Conservation (phyloP, 2,329 filamentous ascomycete species). For the Bertia moriformis region DNA sequence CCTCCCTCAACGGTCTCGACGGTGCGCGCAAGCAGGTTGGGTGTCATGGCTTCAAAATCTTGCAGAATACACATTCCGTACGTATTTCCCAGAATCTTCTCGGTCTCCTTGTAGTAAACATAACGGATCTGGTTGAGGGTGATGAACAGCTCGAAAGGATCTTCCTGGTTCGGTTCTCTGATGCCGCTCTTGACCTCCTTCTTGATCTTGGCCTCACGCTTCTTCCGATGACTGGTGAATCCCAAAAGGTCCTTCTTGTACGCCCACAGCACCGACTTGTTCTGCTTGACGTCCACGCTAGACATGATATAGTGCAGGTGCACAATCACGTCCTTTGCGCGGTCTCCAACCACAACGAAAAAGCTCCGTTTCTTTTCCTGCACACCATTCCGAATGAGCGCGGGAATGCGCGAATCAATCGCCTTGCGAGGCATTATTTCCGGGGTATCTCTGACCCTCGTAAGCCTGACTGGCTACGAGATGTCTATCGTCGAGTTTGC, state of each 20-base stretch:
- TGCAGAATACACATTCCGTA: constrained; percentile 98
- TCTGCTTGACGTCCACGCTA: constrained; percentile 76
- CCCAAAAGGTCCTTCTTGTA: constrained; percentile 96
- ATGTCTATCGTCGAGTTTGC: background rate
- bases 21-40: constrained; percentile 86
- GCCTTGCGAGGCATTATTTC: background rate
- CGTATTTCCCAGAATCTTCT: constrained; percentile 95
- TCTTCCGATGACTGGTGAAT: constrained; percentile 90
- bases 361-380: constrained; percentile 97
- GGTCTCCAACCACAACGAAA: constrained; percentile 90
- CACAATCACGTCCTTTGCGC: constrained; percentile 90
- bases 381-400: constrained; percentile 79
- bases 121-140: constrained; percentile 95
- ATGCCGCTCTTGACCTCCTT: constrained; percentile 93
- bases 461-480: background rate
- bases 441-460: no score
- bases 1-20: constrained; percentile 97
- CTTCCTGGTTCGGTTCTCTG: constrained; percentile 79
- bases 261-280: constrained; percentile 93
- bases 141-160: constrained; percentile 94
- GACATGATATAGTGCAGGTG: constrained; percentile 89
- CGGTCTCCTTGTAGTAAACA: constrained; percentile 98
- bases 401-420: constrained; percentile 68
- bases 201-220: constrained; percentile 96
- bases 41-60: constrained; percentile 93